Evolutionary conservation across 345 rosid species (phyloP), one percentile per base, ranked within the genome.

Genomic region (Eucalyptus pauciflora): DNA sequence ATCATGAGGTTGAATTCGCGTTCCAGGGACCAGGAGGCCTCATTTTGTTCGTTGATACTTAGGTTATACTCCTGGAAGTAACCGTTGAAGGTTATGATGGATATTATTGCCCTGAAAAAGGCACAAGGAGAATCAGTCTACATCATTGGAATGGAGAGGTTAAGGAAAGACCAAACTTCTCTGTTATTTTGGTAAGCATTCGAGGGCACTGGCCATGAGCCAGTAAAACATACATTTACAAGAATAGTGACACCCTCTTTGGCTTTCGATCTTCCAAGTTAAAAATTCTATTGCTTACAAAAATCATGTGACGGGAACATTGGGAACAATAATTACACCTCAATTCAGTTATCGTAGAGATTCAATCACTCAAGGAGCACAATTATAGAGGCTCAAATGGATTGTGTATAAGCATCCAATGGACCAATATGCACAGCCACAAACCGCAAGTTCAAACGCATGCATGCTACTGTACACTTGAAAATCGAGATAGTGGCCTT

Each of bases 1-100:
- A 92, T 86, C 90, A 93, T 88, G 50, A 94, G 96, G 91, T 93
- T 97, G 79, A 94, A 93, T 91, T 96, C 96, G 8, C 94, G 96
- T 86, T 96, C 97, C 91, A 97, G 87, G 86, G 94, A 93, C 99
- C 99, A 96, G 33, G 89, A 86, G 80, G 96, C 90, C 87, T 94
- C 97, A 29, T 93, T 92, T 88, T 92, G 92, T 83, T 85, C 87
- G 87, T 94, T 91, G 87, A 96, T 90, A 83, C 93, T 92, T 60
- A 96, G 76, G 25, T 90, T 91, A 86, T 96, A 97, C 94, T 97
- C 99, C 88, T 93, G 95, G 91, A 96, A 95, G 90, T 92, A 96
- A 29, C 99, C 99, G 50, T 90, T 93, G 91, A 91, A 93, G 8
- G 98, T 93, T 88, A 97, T 91, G 69, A 96, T 89, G 11, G 97